Base-by-base conservation (phyloP, 345 rosid genomes). In the Pistacia vera region DNA sequence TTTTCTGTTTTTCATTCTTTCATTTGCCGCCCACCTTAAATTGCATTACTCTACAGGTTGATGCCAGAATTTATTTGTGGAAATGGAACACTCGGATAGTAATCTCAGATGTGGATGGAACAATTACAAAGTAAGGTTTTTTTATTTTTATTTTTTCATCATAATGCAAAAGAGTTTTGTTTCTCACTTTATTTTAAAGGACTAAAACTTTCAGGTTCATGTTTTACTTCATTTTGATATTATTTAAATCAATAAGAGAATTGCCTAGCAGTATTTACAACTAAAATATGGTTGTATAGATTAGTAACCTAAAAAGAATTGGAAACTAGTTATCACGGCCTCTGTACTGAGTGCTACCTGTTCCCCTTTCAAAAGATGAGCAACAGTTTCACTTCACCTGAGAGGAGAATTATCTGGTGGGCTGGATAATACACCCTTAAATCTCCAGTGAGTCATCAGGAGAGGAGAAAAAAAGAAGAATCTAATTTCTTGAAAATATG, bases 71-170 rank as follows among this genome's bases (percentile, higher is more conserved):
- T 59, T 93, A 83, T 88, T 84, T 91, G 79, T 96, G 99, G 99
- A 96, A 92, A 81, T 96, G 98, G 98, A 91, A 92, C 84, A 78
- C 91, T 71, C 94, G 88, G 30, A 85, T 96, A 67, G 98, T 96
- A 69, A 85, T 96, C 79, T 96, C 99, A 28, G 99, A 96, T 87
- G 99, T 96, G 69, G 99, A 96, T 81, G 99, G 99, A 80, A 96
- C 99, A 51, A 96, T 96, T 72, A 96, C 99, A 71, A 93, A 83
- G 99, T 92, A 81, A 85, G 86, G 49, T n/a, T 33, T 46, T 55
- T 56, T 66, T 16, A 51, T 69, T 18, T 41, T 41, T 30, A 30
- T 0, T 1, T 41, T 41, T 41, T 41, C 25, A 25, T 41, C 9
- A 41, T 22, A 54, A 5, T 55, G n/a, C 73, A 61, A 54, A 25